Evolutionary conservation across 2,329 filamentous ascomycete species (phyloP).

Genomic region (Fusarium pseudograminearum): DNA sequence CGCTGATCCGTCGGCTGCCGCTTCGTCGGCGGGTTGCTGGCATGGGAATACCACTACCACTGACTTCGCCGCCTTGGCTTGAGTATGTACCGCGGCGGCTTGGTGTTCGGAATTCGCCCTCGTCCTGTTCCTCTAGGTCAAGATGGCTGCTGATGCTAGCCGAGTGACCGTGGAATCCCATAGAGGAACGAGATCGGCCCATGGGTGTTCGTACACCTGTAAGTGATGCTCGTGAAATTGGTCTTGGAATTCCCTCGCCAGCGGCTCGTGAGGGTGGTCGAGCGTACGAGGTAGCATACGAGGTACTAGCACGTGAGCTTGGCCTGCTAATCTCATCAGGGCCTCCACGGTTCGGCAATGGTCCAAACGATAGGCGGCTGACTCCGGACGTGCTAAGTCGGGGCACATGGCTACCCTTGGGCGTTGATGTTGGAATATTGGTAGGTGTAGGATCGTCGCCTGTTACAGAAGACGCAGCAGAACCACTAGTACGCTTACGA

Average conservation of each 20-base stretch:
- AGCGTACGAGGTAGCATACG: conserved; percentile 59
- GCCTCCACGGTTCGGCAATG: conserved; percentile 66
- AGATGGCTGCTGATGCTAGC: conserved; percentile 69
- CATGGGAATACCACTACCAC: conserved; percentile 62
- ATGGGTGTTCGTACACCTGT: conserved; percentile 73
- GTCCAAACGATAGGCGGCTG: conserved; percentile 72
- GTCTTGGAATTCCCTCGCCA: conserved; percentile 67
- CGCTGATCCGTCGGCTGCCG: conserved; percentile 57
- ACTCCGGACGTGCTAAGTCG: conserved; percentile 72
- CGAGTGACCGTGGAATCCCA: conserved; percentile 72
- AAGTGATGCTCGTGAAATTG: conserved; percentile 74
- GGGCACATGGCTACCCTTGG: conserved; percentile 64
- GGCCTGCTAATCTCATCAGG: conserved; percentile 68
- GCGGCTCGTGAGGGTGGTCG: conserved; percentile 64
- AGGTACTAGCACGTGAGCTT: conserved; percentile 76
- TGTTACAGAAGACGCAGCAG: conserved; percentile 62
- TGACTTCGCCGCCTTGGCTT: conserved; percentile 57
- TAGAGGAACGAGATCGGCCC: conserved; percentile 76
- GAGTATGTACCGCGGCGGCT: conserved; percentile 67
- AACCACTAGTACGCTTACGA: conserved; percentile 74
- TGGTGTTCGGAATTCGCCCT: conserved; percentile 61
- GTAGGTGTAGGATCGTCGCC: conserved; percentile 65
- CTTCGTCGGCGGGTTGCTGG: conserved; percentile 60
- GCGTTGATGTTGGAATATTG: conserved; percentile 54
- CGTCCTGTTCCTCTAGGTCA: conserved; percentile 60